Percentiles rank a stretch among this genome's conserved stretches.
Conservation (phyloP, 345 rosid genomes). For the Lepidium didymum region DNA sequence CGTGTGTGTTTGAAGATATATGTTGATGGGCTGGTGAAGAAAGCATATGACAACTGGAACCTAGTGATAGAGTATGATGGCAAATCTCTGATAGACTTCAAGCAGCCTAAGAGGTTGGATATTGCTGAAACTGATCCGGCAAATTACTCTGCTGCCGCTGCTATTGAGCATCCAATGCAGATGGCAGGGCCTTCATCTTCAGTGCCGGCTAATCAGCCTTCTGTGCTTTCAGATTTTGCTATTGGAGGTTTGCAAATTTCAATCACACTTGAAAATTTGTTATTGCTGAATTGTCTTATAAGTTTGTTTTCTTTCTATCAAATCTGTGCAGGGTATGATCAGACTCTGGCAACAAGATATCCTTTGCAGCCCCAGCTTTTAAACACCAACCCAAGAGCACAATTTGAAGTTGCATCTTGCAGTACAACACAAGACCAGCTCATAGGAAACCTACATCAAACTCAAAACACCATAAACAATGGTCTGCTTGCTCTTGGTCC, state of each 20-base stretch:
- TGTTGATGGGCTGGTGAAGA: conserved; percentile 81
- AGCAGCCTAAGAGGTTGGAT: conserved; percentile 53
- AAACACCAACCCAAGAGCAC: conserved; percentile 45
- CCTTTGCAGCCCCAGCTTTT: conserved; percentile 45
- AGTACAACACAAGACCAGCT: conserved; percentile 39
- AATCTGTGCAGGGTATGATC: conserved; percentile 46
- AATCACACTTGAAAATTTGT: neutral
- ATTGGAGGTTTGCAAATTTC: conserved; percentile 54
- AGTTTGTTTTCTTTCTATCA: conserved; percentile 3
- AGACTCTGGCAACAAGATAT: conserved; percentile 41
- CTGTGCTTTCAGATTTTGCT: conserved; percentile 42
- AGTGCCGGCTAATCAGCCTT: conserved; percentile 42
- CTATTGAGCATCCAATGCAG: conserved; percentile 49
- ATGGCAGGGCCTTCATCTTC: conserved; percentile 43
- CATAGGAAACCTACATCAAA: conserved; percentile 37
- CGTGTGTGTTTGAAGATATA: conserved; percentile 46
- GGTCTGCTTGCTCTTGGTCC: conserved; percentile 74
- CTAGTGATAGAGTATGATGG: conserved; percentile 86
- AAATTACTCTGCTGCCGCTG: conserved; percentile 38
- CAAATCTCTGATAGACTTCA: conserved; percentile 60
- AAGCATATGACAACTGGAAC: conserved; percentile 93
- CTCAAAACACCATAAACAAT: conserved; percentile 38
- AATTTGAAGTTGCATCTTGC: conserved; percentile 39
- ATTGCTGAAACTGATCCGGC: conserved; percentile 41
- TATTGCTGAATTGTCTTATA: neutral